Conservation (phyloP, 345 rosid genomes). For the Viola odorata region DNA sequence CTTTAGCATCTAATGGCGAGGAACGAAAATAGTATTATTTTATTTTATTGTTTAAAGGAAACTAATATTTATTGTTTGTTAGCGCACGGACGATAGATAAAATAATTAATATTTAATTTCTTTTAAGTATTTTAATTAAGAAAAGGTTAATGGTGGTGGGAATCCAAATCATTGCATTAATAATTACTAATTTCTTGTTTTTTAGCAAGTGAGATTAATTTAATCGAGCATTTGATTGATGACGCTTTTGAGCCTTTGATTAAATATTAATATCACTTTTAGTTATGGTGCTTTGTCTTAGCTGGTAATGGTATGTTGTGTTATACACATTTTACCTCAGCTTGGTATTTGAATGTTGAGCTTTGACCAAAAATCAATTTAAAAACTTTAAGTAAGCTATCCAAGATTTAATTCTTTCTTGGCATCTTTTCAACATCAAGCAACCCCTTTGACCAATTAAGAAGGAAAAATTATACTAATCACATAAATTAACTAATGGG, state of each 20-base stretch:
- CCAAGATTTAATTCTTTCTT: constrained; percentile 31
- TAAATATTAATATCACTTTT: too few relatives aligned
- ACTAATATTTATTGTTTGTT: not conserved
- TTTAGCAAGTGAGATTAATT: too few relatives aligned
- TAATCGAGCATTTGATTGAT: too few relatives aligned
- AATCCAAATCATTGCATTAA: too few relatives aligned
- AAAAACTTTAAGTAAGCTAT: constrained; percentile 8
- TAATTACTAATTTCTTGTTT: too few relatives aligned
- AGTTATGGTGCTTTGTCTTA: too few relatives aligned
- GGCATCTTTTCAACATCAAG: constrained; percentile 26
- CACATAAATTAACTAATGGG: not conserved
- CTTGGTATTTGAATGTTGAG: too few relatives aligned
- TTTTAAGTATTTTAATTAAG: constrained; percentile 6
- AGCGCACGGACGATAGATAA: constrained; percentile 29
- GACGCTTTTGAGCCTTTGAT: too few relatives aligned
- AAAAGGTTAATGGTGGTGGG: constrained; percentile 25
- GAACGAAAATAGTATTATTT: constrained; percentile 3
- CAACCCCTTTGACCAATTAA: constrained; percentile 34
- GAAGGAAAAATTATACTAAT: not conserved
- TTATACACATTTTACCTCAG: too few relatives aligned
- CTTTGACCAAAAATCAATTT: not conserved
- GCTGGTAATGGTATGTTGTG: too few relatives aligned
- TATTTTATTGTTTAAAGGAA: too few relatives aligned
- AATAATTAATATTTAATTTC: not conserved
- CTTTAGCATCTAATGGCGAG: constrained; percentile 18